Evolutionary conservation across 164 flowering plant species (phyloP).

Genomic region (Magnolia officinalis): DNA sequence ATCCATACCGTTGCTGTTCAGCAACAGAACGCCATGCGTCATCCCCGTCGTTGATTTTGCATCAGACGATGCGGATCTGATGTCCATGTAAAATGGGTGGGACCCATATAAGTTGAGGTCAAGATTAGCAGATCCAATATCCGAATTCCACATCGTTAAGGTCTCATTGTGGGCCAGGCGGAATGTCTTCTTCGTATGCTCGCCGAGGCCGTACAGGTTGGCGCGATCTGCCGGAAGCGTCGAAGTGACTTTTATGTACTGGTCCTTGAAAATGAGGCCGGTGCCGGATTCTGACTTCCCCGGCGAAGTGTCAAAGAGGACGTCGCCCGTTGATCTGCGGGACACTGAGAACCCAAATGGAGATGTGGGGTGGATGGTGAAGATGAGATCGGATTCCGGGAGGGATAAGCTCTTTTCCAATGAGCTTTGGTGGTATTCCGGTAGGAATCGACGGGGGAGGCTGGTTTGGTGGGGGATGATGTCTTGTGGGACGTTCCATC

Average conservation of each 20-base stretch:
- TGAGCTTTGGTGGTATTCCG: neutral
- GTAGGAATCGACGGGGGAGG: conserved; percentile 13
- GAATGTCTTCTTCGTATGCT: conserved; percentile 70
- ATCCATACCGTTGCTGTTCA: conserved; percentile 43
- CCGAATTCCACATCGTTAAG: conserved; percentile 71
- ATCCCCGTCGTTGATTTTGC: conserved; percentile 20
- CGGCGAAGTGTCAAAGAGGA: conserved; percentile 31
- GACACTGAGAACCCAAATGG: conserved; percentile 24
- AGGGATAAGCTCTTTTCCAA: conserved; percentile 10
- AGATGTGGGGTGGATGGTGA: conserved; percentile 21
- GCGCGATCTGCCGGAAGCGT: conserved; percentile 45
- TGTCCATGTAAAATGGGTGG: conserved; percentile 81
- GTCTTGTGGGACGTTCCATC: conserved; percentile 72
- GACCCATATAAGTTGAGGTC: conserved; percentile 76
- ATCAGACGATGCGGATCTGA: conserved; percentile 27
- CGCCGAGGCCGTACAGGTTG: conserved; percentile 72
- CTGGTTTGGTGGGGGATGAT: conserved; percentile 38
- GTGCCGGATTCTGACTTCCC: conserved; percentile 18
- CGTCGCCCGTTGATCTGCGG: conserved; percentile 23
- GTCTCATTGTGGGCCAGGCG: conserved; percentile 38
- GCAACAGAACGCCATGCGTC: conserved; percentile 52
- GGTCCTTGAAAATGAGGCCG: conserved; percentile 67
- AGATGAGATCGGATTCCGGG: conserved; percentile 25
- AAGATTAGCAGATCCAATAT: conserved; percentile 34
- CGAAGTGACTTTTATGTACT: conserved; percentile 67